Percentiles rank a stretch among this genome's conserved stretches.
Conservation (phyloP, 2,329 filamentous ascomycete species). For the Cephalotrichum gorgonifer region DNA sequence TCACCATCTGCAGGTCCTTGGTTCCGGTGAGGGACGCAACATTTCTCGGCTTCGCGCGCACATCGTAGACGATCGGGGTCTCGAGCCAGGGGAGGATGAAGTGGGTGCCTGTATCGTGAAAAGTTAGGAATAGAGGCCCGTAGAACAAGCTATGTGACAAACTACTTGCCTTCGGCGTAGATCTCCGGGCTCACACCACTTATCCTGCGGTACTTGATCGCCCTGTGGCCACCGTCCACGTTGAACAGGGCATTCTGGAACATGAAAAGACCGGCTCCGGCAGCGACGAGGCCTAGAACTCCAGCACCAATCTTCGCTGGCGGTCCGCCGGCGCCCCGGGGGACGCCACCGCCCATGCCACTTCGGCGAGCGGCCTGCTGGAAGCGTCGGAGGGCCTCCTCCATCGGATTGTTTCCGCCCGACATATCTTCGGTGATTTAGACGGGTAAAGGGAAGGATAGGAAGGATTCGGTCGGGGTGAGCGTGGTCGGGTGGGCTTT, state of each 20-base stretch:
- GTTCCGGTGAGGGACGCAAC: conserved; percentile 95
- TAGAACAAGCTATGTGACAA: too few relatives aligned
- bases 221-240: conserved; percentile 96
- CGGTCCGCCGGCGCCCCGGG: conserved; percentile 30
- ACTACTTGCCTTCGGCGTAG: conserved; percentile 70
- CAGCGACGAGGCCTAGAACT: conserved; percentile 29
- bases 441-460: background rate
- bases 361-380: conserved; percentile 35
- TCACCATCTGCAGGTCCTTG: conserved; percentile 99
- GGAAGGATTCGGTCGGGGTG: background rate
- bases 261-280: conserved; percentile 35
- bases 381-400: conserved; percentile 40
- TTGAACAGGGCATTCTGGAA: conserved; percentile 57
- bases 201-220: conserved; percentile 94
- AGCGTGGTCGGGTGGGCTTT: background rate
- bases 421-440: conserved; percentile 1
- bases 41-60: conserved; percentile 93
- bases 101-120: conserved; percentile 72
- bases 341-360: conserved; percentile 30
- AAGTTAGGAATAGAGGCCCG: too few relatives aligned
- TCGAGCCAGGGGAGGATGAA: conserved; percentile 94
- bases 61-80: conserved; percentile 92
- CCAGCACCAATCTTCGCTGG: conserved; percentile 28
- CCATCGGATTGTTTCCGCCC: conserved; percentile 23
- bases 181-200: conserved; percentile 94